These are phyloP conservation scores for Cutaneotrichosporon spelunceum DNA, from an alignment of 1,284 basidiomycete genomes.

Conservation along the genomic window DNA sequence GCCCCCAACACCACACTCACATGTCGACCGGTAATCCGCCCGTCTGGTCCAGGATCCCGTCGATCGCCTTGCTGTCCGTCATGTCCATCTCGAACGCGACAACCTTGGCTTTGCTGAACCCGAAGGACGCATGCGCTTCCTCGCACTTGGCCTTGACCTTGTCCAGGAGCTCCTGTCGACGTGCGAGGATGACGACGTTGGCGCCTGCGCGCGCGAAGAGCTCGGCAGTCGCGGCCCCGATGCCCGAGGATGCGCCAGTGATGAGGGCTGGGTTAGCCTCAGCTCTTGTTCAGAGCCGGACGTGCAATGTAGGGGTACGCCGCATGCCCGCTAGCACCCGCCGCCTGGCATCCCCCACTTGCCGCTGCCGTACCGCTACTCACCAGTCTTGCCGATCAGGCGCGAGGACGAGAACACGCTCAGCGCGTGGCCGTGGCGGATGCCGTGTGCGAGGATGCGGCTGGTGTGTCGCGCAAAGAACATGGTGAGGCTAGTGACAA, in stretches of 20 bases:
- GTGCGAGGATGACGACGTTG: conserved; percentile 45
- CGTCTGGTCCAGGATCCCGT: conserved; percentile 28
- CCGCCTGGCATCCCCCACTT: background rate
- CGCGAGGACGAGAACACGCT: conserved; percentile 20
- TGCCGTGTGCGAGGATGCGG: background rate
- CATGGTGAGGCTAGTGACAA: background rate
- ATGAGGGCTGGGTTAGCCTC: conserved; percentile 36
- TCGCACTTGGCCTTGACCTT: conserved; percentile 36
- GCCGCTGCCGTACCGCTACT: background rate
- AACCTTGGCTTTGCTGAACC: conserved; percentile 32
- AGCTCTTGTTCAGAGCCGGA: background rate
- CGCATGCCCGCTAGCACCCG: background rate
- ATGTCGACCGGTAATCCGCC: conserved; percentile 43
- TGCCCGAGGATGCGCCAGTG: conserved; percentile 47
- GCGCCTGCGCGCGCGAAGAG: conserved; percentile 43
- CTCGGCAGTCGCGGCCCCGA: conserved; percentile 45
- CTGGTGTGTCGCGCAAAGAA: background rate
- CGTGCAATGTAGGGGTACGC: background rate
- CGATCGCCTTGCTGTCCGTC: conserved; percentile 34
- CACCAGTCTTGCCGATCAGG: conserved; percentile 38
- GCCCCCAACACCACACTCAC: conserved; percentile 26
- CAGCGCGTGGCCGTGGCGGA: background rate
- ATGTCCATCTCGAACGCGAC: conserved; percentile 43
- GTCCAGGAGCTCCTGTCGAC: conserved; percentile 38
- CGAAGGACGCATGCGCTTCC: conserved; percentile 28